Evolutionary conservation across 2,329 filamentous ascomycete genomes (phyloP).

Genomic region (Tolypocladium amazonense): DNA sequence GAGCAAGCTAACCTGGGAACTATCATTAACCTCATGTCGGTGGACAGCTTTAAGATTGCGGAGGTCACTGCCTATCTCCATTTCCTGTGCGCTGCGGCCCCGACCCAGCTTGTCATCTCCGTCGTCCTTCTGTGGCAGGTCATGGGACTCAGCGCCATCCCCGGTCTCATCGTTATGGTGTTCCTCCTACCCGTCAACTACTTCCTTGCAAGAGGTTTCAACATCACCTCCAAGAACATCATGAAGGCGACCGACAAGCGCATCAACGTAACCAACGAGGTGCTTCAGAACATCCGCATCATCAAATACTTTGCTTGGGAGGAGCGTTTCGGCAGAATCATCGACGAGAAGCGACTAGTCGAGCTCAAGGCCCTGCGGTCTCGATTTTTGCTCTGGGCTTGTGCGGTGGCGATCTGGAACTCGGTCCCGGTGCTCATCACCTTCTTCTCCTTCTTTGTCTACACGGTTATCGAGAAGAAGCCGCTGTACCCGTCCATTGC

Average conservation of each 20-base stretch:
- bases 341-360: conserved; percentile 74
- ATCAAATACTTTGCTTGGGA: conserved; percentile 99
- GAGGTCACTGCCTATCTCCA: conserved; percentile 93
- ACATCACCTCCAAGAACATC: conserved; percentile 78
- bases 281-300: conserved; percentile 93
- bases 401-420: conserved; percentile 91
- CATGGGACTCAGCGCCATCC: conserved; percentile 86
- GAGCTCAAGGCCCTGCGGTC: conserved; percentile 72
- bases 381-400: conserved; percentile 84
- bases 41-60: conserved; percentile 97
- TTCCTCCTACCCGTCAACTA: conserved; percentile 86
- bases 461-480: conserved; percentile 83
- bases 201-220: conserved; percentile 75
- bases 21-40: conserved; percentile 99
- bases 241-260: conserved; percentile 89
- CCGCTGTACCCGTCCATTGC: conserved; percentile 84
- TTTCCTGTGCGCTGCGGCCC: conserved; percentile 86
- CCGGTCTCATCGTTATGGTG: conserved; percentile 83
- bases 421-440: conserved; percentile 92
- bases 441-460: conserved; percentile 90
- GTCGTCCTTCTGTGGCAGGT: conserved; percentile 78
- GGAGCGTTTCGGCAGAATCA: conserved; percentile 72
- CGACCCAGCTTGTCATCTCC: conserved; percentile 76
- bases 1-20: conserved; percentile 86
- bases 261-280: conserved; percentile 93